Conservation (phyloP, 768 basidiomycete genomes). For the Tricholoma sp. region DNA sequence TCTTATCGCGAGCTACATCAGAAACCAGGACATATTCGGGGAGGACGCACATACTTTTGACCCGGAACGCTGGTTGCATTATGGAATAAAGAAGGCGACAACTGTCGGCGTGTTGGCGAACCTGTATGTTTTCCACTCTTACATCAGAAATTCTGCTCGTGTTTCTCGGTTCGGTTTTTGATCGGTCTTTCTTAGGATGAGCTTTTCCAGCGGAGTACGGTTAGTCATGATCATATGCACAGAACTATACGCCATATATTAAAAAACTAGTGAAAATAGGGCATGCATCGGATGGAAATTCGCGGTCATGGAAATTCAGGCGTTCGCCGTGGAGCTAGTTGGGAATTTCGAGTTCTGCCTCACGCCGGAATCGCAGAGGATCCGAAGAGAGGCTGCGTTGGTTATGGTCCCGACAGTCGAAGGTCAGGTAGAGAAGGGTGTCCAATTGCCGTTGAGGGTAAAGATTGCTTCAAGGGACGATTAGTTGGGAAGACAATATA, state of each 20-base stretch:
- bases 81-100: constrained; percentile 35
- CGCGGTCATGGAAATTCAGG: constrained; percentile 48
- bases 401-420: constrained; percentile 40
- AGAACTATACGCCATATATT: not conserved
- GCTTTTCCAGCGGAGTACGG: constrained; percentile 29
- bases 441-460: constrained; percentile 35
- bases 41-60: constrained; percentile 41
- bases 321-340: constrained; percentile 53
- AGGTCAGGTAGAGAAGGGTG: constrained; percentile 36
- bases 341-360: constrained; percentile 48
- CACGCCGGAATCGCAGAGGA: constrained; percentile 27
- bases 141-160: not conserved
- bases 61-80: constrained; percentile 44
- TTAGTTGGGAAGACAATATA: not conserved
- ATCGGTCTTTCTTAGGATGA: constrained; percentile 15
- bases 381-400: constrained; percentile 35
- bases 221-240: constrained; percentile 8
- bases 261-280: constrained; percentile 15
- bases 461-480: constrained; percentile 26
- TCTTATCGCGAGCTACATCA: constrained; percentile 11
- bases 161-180: constrained; percentile 4
- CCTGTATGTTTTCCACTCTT: constrained; percentile 26
- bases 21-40: constrained; percentile 41
- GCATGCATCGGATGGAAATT: constrained; percentile 36
- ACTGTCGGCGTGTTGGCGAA: constrained; percentile 46